Conservation (phyloP, 75 land plant genomes). For the Pinus taeda region DNA sequence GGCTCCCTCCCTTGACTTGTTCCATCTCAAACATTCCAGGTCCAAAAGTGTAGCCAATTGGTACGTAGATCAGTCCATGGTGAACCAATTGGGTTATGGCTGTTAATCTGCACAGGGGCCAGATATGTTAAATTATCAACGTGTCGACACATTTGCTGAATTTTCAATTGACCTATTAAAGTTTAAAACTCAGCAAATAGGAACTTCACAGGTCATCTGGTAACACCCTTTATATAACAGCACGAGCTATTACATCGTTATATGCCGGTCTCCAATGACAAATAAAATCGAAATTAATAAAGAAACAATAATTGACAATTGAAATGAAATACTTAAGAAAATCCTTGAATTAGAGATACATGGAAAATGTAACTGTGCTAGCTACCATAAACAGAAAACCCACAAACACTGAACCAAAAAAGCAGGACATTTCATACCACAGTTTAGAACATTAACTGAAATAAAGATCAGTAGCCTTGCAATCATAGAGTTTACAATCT, state of each 20-base stretch:
- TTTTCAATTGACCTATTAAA: neutral
- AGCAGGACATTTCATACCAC: neutral
- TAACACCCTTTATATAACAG: neutral
- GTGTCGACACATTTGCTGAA: neutral
- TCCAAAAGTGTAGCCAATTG: slow-evolving; percentile 85
- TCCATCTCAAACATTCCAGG: slow-evolving; percentile 93
- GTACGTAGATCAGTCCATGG: slow-evolving; percentile 92
- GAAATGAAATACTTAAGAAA: neutral
- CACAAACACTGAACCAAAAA: neutral
- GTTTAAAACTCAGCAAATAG: neutral
- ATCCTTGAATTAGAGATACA: neutral
- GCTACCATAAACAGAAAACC: neutral
- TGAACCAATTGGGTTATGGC: slow-evolving; percentile 91
- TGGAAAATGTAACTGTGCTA: neutral
- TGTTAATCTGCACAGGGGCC: slow-evolving; percentile 54
- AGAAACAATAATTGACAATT: neutral
- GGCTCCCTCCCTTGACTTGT: slow-evolving; percentile 80
- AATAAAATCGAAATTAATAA: neutral
- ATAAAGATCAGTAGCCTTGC: neutral
- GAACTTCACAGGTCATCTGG: neutral
- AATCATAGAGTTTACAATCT: too few species aligned
- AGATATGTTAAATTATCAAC: neutral
- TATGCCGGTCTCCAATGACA: neutral
- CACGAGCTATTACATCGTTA: neutral
- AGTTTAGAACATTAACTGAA: neutral